Conservation (phyloP, 1,284 basidiomycete species). For the Marasmius fiardii region DNA sequence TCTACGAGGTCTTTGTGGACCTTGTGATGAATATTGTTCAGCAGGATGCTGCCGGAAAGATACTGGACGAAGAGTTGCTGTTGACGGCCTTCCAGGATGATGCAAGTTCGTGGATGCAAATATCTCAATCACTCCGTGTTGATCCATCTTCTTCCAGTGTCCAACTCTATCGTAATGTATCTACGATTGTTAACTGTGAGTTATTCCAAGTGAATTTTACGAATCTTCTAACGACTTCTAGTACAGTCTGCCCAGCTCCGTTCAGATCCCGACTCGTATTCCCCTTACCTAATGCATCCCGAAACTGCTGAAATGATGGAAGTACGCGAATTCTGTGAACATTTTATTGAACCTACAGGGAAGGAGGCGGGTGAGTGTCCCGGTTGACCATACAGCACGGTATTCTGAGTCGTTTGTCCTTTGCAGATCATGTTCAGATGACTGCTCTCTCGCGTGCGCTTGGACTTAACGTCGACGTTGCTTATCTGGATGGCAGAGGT, state of each 20-base stretch:
- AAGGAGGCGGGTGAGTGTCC: slow-evolving; percentile 67
- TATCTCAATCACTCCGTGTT: background rate
- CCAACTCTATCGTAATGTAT: slow-evolving; percentile 71
- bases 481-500: slow-evolving; percentile 70
- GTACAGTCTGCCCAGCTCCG: slow-evolving; percentile 72
- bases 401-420: background rate
- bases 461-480: slow-evolving; percentile 67
- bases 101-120: slow-evolving; percentile 37
- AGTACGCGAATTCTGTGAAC: slow-evolving; percentile 68
- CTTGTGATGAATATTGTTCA: slow-evolving; percentile 41
- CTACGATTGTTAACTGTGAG: slow-evolving; percentile 71
- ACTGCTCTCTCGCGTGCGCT: slow-evolving; percentile 74
- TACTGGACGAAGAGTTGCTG: slow-evolving; percentile 37
- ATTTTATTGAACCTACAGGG: slow-evolving; percentile 76
- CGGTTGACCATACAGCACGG: slow-evolving; percentile 3
- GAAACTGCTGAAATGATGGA: slow-evolving; percentile 60
- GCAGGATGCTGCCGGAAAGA: slow-evolving; percentile 31
- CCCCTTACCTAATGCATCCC: slow-evolving; percentile 75
- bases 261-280: slow-evolving; percentile 57
- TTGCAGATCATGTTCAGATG: slow-evolving; percentile 78
- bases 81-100: slow-evolving; percentile 53
- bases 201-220: background rate
- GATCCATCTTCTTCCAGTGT: slow-evolving; percentile 36
- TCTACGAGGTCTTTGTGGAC: slow-evolving; percentile 46
- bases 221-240: background rate